Conservation (phyloP, 2,329 filamentous ascomycete genomes). For the Epichloe gansuensis region DNA sequence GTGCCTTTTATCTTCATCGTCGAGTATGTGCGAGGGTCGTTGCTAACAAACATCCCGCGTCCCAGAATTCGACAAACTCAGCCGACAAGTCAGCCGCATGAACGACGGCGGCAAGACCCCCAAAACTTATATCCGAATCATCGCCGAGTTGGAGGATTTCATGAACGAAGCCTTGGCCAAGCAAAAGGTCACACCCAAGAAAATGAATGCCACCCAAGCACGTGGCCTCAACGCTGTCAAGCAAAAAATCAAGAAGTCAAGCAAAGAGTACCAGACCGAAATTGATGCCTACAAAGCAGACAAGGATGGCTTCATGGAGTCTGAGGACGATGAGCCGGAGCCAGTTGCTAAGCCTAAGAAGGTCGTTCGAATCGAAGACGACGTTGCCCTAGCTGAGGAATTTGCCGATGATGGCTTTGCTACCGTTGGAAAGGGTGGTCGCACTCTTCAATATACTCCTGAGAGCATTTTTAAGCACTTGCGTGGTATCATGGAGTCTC, state of each 20-base stretch:
- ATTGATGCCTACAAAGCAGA: slow-evolving; percentile 78
- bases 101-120: slow-evolving; percentile 65
- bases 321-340: slow-evolving; percentile 61
- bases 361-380: slow-evolving; percentile 25
- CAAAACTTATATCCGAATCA: slow-evolving; percentile 83
- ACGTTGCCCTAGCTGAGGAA: slow-evolving; percentile 35
- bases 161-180: slow-evolving; percentile 91
- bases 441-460: slow-evolving; percentile 80
- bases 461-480: slow-evolving; percentile 98
- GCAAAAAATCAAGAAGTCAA: slow-evolving; percentile 97
- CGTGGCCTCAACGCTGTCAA: slow-evolving; percentile 93
- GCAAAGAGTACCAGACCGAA: slow-evolving; percentile 82
- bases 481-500: slow-evolving; percentile 80
- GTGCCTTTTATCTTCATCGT: background rate
- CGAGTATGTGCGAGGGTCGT: background rate
- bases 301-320: slow-evolving; percentile 79
- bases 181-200: slow-evolving; percentile 91
- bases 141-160: slow-evolving; percentile 86
- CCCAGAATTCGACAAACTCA: slow-evolving; percentile 87
- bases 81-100: slow-evolving; percentile 71
- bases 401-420: slow-evolving; percentile 78
- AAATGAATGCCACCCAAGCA: slow-evolving; percentile 95
- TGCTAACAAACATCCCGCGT: slow-evolving; percentile 5
- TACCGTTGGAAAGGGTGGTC: slow-evolving; percentile 78
- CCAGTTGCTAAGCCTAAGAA: slow-evolving; percentile 35